Base-by-base conservation (phyloP, 805 yeast genomes). In the Candida easanensis region DNA sequence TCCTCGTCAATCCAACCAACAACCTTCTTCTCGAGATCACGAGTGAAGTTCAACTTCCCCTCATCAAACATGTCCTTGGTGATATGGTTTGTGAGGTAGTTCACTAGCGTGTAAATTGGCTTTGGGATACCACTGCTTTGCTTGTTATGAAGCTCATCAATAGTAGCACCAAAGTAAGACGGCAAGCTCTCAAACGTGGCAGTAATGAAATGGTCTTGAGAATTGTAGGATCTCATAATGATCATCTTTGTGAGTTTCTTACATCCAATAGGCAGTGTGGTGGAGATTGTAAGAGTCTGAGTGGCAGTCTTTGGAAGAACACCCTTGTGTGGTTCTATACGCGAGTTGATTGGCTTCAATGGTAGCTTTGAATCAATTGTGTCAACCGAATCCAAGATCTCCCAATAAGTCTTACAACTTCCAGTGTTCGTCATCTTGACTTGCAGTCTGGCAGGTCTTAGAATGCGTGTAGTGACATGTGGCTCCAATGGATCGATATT, bases 331-430 rank as follows among this genome's bases (percentile, higher is more conserved):
- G 63, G 64, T 28, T 52, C 59, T 17, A 46, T 53, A 34, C 48
- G 48, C 13, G 45, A 40, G n/a, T 32, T 50, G 26, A 52, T 46
- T 18, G 49, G 43, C 35, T 52, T 52, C 5, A 55, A 50, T 10
- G 47, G 54, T 9, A 45, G 38, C 37, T 41, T 46, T 17, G 46
- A 38, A 17, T 58, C 54, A 3, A 51, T 44, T 16, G 52, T 53
- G 36, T 53, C 64, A 5, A 57, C 58, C 27, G 52, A 50, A 48
- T 64, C 68, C 8, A 64, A 50, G 14, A 73, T 56, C 34, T 60
- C 65, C 68, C 74, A 74, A 10, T 53, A 53, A 6, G 73, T 58
- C 7, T 53, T 49, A 25, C 68, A 69, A 13, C 62, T 59, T 15
- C 71, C 70, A 5, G 54, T 45, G 46, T 72, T 73, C 21, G 42